phyloP scores from a whole-genome alignment of 75 land plant genomes.

The Larix kaempferi region DNA sequence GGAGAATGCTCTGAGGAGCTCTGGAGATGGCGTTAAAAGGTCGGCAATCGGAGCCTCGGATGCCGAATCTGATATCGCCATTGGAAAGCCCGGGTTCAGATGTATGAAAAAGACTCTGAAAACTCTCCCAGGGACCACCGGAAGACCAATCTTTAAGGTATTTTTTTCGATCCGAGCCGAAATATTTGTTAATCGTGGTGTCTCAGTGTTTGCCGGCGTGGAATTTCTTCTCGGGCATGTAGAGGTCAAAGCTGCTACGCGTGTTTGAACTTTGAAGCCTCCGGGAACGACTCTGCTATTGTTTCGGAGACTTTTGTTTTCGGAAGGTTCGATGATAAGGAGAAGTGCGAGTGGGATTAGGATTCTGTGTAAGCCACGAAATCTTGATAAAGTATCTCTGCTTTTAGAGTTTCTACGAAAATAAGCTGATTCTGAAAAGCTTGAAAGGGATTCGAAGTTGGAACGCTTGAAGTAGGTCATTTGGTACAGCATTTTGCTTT shows the following conservation, averaged over 20 bases:
- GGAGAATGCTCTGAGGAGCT: neutral
- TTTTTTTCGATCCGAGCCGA: neutral
- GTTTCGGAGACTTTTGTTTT: neutral
- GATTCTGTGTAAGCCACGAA: neutral
- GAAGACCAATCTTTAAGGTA: neutral
- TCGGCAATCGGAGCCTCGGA: neutral
- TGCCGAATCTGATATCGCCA: slow-evolving; percentile 2
- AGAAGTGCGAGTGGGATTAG: neutral
- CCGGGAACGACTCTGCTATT: too few relatives aligned
- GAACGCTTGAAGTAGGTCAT: too few relatives aligned
- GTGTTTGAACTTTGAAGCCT: too few relatives aligned
- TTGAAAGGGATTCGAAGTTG: too few relatives aligned
- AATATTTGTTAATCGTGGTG: too few relatives aligned
- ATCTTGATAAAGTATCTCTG: neutral
- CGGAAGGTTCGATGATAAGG: neutral
- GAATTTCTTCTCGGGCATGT: neutral
- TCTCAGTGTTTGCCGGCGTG: neutral
- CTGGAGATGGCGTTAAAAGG: neutral
- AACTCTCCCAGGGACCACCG: slow-evolving; percentile 3
- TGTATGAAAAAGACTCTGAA: neutral
- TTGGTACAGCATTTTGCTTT: too few relatives aligned
- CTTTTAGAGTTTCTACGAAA: too few relatives aligned
- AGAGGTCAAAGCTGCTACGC: too few relatives aligned
- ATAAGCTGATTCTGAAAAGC: too few relatives aligned
- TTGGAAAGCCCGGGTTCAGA: neutral